Conservation (phyloP, 2,329 filamentous ascomycete species). For the Berkeleyomyces basicola region DNA sequence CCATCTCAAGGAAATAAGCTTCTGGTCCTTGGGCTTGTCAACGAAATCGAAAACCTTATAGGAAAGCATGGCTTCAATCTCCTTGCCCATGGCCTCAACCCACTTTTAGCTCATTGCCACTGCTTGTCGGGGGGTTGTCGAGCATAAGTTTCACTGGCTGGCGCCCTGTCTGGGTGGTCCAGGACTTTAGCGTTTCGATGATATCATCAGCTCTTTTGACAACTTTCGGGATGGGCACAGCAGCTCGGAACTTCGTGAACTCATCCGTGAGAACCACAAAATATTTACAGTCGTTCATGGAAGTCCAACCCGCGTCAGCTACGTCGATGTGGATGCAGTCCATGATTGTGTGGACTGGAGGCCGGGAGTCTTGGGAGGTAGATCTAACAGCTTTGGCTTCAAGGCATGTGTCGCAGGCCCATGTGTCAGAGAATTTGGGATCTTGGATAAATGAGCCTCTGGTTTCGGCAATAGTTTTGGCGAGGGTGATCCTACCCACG, state of each 20-base stretch:
- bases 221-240: neutral
- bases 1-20: too few species aligned
- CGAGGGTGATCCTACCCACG: neutral
- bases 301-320: neutral
- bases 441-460: neutral
- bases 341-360: neutral
- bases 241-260: neutral
- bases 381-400: neutral
- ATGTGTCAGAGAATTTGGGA: neutral
- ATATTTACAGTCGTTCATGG: neutral
- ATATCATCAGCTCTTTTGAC: neutral
- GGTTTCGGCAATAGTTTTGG: neutral
- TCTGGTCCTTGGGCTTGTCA: too few species aligned
- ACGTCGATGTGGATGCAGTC: neutral
- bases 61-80: too few species aligned
- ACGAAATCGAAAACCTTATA: too few species aligned
- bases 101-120: too few species aligned
- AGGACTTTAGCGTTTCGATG: neutral
- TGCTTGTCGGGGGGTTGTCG: neutral
- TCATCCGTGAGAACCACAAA: neutral
- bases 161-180: neutral
- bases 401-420: neutral
- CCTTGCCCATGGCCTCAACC: too few species aligned
- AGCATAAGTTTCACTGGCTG: neutral
- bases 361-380: neutral